phyloP scores from a whole-genome alignment of 2,329 filamentous ascomycete species.

The Botrytis pseudocinerea region DNA sequence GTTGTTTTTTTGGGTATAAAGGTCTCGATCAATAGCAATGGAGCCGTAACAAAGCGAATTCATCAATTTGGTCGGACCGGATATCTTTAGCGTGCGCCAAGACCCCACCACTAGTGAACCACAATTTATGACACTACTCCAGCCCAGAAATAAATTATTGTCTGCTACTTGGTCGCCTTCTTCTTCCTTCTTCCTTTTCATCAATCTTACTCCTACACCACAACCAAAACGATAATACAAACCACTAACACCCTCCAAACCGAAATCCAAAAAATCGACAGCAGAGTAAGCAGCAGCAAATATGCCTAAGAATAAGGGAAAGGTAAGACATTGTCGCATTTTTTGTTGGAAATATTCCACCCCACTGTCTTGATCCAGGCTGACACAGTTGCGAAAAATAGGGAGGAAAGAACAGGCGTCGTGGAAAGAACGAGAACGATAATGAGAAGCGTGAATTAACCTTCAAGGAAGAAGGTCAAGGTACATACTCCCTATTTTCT shows the following conservation, averaged over 20 bases:
- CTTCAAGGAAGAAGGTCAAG: slow-evolving; percentile 98
- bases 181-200: neutral
- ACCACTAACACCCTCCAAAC: neutral
- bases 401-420: slow-evolving; percentile 97
- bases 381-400: slow-evolving; percentile 46
- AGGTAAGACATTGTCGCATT: slow-evolving; percentile 56
- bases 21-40: neutral
- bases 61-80: neutral
- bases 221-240: neutral
- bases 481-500: slow-evolving; percentile 43
- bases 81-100: neutral
- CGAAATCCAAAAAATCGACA: slow-evolving; percentile 10
- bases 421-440: slow-evolving; percentile 99
- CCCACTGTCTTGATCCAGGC: slow-evolving; percentile 7
- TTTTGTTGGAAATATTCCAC: neutral
- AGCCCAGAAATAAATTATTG: slow-evolving; percentile 10
- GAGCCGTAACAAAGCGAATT: slow-evolving; percentile 5
- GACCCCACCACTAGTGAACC: slow-evolving; percentile 5
- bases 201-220: neutral
- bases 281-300: slow-evolving; percentile 43
- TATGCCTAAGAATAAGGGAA: slow-evolving; percentile 99
- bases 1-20: neutral
- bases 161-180: neutral
- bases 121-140: slow-evolving; percentile 10
- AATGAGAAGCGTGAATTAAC: slow-evolving; percentile 98